These are phyloP conservation scores for Calcarisporium arbuscula DNA, from an alignment of 2,329 filamentous ascomycete species.

Conservation along the genomic window DNA sequence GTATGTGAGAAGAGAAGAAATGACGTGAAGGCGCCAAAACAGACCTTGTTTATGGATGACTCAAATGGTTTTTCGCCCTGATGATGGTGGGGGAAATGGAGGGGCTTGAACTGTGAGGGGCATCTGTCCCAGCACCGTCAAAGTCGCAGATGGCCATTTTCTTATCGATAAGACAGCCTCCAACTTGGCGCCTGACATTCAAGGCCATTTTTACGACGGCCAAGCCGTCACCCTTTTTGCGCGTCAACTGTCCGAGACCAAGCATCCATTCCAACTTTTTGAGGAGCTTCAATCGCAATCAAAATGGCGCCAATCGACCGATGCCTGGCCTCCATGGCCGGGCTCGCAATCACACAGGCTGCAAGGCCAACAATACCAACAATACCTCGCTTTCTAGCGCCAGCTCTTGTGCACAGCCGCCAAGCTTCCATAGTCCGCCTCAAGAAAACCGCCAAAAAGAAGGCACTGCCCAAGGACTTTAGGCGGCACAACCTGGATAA, in stretches of 20 bases:
- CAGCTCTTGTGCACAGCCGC: conserved; percentile 38
- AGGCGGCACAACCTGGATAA: conserved; percentile 61
- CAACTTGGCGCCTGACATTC: conserved; percentile 18
- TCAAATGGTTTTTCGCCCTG: conserved; percentile 18
- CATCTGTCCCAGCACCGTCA: too few species aligned
- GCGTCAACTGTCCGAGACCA: too few species aligned
- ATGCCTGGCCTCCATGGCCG: conserved; percentile 49
- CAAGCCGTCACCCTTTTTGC: too few species aligned
- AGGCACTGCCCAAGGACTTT: conserved; percentile 56
- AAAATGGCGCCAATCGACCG: conserved; percentile 46
- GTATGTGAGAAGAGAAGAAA: conserved; percentile 3
- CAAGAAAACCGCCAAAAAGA: conserved; percentile 52
- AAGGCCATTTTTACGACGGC: too few species aligned
- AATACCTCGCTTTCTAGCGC: conserved; percentile 45
- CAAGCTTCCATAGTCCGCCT: conserved; percentile 33
- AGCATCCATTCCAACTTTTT: conserved; percentile 1
- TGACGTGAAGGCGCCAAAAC: not conserved
- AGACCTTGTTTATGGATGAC: conserved; percentile 11
- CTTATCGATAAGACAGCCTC: conserved; percentile 17
- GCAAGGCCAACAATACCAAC: conserved; percentile 35
- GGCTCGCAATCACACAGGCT: conserved; percentile 35
- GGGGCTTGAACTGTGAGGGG: conserved; percentile 13
- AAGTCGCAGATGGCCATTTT: conserved; percentile 1
- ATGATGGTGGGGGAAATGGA: conserved; percentile 16
- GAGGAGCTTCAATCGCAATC: conserved; percentile 18